Conservation (phyloP, 2,329 filamentous ascomycete species). For the Botryotinia narcissicola region DNA sequence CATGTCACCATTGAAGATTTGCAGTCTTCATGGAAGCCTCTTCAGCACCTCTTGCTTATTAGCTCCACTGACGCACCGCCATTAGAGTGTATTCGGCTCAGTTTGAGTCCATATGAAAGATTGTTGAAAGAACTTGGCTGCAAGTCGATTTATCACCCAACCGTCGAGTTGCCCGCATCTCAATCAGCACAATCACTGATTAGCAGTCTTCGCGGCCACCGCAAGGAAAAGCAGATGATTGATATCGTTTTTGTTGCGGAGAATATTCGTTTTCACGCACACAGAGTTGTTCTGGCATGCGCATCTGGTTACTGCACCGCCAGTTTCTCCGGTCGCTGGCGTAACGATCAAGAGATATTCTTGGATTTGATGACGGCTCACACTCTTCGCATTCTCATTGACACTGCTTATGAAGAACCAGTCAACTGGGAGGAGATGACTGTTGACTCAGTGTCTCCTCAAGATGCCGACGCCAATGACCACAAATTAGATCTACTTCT, state of each 20-base stretch:
- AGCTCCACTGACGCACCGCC: conserved; percentile 31
- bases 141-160: conserved; percentile 29
- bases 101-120: conserved; percentile 30
- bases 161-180: conserved; percentile 15
- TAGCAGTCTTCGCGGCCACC: not conserved
- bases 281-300: not conserved
- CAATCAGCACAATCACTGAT: conserved; percentile 16
- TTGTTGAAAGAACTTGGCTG: conserved; percentile 30
- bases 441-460: conserved; percentile 9
- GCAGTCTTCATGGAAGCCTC: conserved; percentile 26
- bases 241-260: conserved; percentile 4
- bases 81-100: conserved; percentile 28
- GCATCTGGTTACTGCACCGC: not conserved
- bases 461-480: conserved; percentile 21
- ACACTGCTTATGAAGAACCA: conserved; percentile 3
- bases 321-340: conserved; percentile 2
- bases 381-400: not conserved
- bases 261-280: not conserved
- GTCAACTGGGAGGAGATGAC: conserved; percentile 19
- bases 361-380: not conserved
- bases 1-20: conserved; percentile 23
- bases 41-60: conserved; percentile 29
- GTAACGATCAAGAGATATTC: not conserved
- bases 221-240: conserved; percentile 1
- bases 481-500: conserved; percentile 31